Conservation (phyloP, 257 asterid species). For the Scutellaria minor region DNA sequence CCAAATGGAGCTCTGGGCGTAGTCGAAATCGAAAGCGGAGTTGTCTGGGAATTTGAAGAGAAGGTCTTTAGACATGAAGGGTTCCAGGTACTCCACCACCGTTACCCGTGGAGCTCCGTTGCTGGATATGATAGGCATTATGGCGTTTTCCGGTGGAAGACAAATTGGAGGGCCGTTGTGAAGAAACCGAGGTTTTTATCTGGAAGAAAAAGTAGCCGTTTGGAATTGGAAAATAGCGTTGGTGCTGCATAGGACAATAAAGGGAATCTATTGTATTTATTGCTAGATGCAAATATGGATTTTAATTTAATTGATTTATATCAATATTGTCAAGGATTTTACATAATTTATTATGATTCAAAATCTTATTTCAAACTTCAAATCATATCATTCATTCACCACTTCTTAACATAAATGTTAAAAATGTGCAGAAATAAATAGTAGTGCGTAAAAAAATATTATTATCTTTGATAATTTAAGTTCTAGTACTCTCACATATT, state of each 20-base stretch:
- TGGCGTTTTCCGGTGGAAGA: constrained; percentile 1
- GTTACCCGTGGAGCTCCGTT: constrained; percentile 39
- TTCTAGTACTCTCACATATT: no score
- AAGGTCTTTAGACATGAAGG: constrained; percentile 74
- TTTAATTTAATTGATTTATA: background rate
- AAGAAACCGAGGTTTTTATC: constrained; percentile 20
- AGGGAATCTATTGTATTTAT: background rate
- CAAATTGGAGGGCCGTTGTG: background rate
- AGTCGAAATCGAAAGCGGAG: constrained; percentile 84
- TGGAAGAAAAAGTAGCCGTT: constrained; percentile 56
- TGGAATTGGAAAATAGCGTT: constrained; percentile 22
- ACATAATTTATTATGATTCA: background rate
- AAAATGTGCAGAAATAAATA: no score
- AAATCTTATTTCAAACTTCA: background rate
- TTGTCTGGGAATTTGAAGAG: constrained; percentile 84
- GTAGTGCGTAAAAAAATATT: no score
- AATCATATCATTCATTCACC: background rate
- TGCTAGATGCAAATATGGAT: background rate
- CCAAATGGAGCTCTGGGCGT: constrained; percentile 94
- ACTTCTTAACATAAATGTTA: no score
- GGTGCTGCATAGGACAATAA: background rate
- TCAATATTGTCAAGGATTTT: background rate
- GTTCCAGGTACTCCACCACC: constrained; percentile 79
- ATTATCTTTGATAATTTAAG: no score
- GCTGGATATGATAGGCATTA: constrained; percentile 35